These are phyloP conservation scores for Neltuma alba DNA, from an alignment of 306 rosid genomes.

Conservation along the genomic window DNA sequence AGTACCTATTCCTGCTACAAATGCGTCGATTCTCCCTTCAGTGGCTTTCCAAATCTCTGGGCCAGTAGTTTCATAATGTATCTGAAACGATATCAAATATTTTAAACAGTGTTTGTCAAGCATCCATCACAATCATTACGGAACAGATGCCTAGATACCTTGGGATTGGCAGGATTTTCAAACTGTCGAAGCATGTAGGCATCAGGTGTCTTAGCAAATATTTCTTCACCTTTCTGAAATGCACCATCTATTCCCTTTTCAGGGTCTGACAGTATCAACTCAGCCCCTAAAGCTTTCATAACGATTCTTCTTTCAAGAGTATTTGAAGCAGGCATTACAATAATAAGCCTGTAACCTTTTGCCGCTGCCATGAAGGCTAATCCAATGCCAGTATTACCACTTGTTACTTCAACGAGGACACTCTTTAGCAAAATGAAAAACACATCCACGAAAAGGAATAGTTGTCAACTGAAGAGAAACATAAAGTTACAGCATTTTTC, in stretches of 20 bases:
- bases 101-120: conserved; percentile 22
- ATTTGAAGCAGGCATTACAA: conserved; percentile 86
- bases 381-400: conserved; percentile 84
- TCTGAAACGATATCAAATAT: conserved; percentile 37
- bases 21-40: conserved; percentile 61
- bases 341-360: conserved; percentile 69
- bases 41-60: conserved; percentile 89
- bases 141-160: conserved; percentile 47
- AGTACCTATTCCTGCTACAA: conserved; percentile 80
- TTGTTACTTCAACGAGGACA: conserved; percentile 74
- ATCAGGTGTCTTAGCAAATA: conserved; percentile 75
- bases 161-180: conserved; percentile 89
- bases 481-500: conserved; percentile 11
- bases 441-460: conserved; percentile 17
- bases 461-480: conserved; percentile 32
- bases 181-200: conserved; percentile 80
- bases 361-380: conserved; percentile 88
- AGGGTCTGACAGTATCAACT: conserved; percentile 78
- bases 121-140: conserved; percentile 11
- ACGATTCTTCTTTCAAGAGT: conserved; percentile 82
- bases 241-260: conserved; percentile 85
- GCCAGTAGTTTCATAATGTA: conserved; percentile 88
- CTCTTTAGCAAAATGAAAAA: conserved; percentile 52
- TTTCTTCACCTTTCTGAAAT: conserved; percentile 79
- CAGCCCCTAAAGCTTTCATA: conserved; percentile 77